Evolutionary conservation across 1,284 basidiomycete species (phyloP).

Genomic region (Agroathelia rolfsii): DNA sequence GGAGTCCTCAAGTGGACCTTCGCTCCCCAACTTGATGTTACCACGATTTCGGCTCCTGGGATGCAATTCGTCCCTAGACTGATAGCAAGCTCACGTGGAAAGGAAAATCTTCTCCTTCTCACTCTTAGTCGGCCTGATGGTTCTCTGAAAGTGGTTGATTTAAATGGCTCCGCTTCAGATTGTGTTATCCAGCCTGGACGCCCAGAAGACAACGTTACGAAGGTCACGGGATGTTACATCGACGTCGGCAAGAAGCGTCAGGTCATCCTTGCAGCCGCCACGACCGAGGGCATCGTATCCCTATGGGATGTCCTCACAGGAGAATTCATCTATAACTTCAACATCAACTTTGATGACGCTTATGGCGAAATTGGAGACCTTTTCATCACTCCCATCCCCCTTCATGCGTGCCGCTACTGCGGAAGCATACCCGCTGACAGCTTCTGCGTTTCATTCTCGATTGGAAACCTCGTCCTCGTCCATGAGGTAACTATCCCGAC

Average conservation of each 20-base stretch:
- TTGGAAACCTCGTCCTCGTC: constrained; percentile 49
- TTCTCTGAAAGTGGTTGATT: constrained; percentile 4
- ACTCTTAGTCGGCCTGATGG: no score
- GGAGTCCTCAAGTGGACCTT: no score
- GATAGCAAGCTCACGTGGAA: no score
- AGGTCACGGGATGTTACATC: constrained; percentile 40
- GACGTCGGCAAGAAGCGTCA: constrained; percentile 38
- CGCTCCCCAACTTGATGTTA: no score
- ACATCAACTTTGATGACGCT: constrained; percentile 47
- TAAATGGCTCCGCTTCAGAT: no score
- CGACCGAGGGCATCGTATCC: constrained; percentile 56
- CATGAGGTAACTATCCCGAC: constrained; percentile 51
- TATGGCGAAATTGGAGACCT: constrained; percentile 45
- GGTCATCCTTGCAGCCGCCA: constrained; percentile 50
- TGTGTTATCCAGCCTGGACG: constrained; percentile 49
- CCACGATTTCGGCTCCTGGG: no score
- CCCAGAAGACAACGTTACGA: constrained; percentile 39
- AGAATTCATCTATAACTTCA: constrained; percentile 49
- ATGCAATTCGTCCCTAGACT: no score
- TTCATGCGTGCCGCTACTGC: constrained; percentile 53
- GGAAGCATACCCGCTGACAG: constrained; percentile 56
- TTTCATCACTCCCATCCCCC: constrained; percentile 38
- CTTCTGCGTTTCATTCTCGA: constrained; percentile 50
- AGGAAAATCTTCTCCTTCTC: no score
- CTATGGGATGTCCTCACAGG: constrained; percentile 58